A percentile compares a stretch with the other conserved stretches of the same genome.
These are phyloP conservation scores for Nemania sp. DNA, from an alignment of 2,329 filamentous ascomycete species.

Conservation along the genomic window DNA sequence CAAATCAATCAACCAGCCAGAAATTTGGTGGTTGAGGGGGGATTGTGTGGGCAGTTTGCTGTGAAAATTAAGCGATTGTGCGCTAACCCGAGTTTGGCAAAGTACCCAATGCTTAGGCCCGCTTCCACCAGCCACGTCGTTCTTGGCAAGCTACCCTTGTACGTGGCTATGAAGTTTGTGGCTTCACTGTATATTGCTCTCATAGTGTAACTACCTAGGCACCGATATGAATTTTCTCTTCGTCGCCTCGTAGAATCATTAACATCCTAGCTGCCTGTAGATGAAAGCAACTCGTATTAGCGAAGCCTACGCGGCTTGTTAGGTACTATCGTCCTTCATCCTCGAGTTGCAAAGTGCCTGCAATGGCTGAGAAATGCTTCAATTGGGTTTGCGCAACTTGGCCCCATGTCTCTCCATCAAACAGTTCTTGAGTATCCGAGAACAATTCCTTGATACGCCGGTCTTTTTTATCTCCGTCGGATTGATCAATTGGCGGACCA, in stretches of 20 bases:
- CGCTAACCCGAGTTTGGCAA: conserved; percentile 36
- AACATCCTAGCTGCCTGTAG: conserved; percentile 1
- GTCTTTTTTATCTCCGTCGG: conserved; percentile 44
- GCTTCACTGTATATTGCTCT: too few relatives aligned
- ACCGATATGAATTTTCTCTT: not conserved
- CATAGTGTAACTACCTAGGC: not conserved
- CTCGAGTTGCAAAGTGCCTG: conserved; percentile 36
- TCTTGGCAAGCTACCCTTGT: not conserved
- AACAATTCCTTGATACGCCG: conserved; percentile 50
- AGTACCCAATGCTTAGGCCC: not conserved
- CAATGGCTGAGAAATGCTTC: conserved; percentile 43
- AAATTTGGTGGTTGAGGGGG: conserved; percentile 46
- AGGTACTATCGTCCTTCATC: not conserved
- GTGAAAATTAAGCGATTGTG: conserved; percentile 49
- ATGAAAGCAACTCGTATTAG: conserved; percentile 2
- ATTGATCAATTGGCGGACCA: conserved; percentile 35
- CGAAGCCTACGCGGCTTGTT: too few relatives aligned
- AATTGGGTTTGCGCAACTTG: conserved; percentile 45
- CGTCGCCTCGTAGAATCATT: not conserved
- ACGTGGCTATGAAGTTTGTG: conserved; percentile 15
- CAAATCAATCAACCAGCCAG: conserved; percentile 43
- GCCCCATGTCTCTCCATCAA: conserved; percentile 47
- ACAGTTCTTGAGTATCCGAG: conserved; percentile 43
- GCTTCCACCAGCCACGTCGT: conserved; percentile 21
- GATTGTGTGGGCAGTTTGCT: conserved; percentile 45